phyloP scores from a whole-genome alignment of 2,329 filamentous ascomycete species.

The Drechslerella dactyloides region DNA sequence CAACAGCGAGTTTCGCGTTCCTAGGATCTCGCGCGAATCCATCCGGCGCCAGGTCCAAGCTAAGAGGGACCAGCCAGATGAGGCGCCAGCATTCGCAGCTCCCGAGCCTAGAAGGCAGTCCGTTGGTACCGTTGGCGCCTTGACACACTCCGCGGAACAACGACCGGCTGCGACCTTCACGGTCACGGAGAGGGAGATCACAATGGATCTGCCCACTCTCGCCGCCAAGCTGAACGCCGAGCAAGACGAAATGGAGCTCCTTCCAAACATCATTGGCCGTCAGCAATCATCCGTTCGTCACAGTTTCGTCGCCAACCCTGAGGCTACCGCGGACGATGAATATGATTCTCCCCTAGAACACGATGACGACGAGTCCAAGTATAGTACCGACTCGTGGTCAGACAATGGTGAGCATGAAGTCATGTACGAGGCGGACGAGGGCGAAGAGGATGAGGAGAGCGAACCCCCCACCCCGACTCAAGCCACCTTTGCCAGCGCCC shows the following conservation, averaged over 20 bases:
- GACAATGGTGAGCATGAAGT: slow-evolving; percentile 76
- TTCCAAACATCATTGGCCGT: slow-evolving; percentile 43
- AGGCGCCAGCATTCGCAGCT: slow-evolving; percentile 55
- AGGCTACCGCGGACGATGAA: slow-evolving; percentile 60
- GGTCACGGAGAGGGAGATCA: slow-evolving; percentile 8
- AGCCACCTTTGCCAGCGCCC: slow-evolving; percentile 45
- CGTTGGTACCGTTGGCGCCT: slow-evolving; percentile 17
- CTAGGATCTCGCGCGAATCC: slow-evolving; percentile 88
- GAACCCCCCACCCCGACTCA: slow-evolving; percentile 62
- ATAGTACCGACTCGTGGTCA: slow-evolving; percentile 32
- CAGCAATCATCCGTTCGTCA: slow-evolving; percentile 45
- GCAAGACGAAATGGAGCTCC: slow-evolving; percentile 31
- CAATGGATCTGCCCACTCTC: slow-evolving; percentile 39
- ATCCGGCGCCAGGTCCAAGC: slow-evolving; percentile 86
- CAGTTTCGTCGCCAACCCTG: slow-evolving; percentile 40
- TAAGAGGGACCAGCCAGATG: slow-evolving; percentile 63
- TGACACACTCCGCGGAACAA: slow-evolving; percentile 25
- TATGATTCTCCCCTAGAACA: slow-evolving; percentile 73
- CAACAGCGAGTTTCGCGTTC: slow-evolving; percentile 54
- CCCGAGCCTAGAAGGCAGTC: slow-evolving; percentile 46
- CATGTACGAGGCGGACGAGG: slow-evolving; percentile 62
- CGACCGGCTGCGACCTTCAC: neutral
- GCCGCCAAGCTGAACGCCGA: slow-evolving; percentile 44
- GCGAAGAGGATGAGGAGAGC: slow-evolving; percentile 58
- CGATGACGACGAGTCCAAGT: slow-evolving; percentile 37